Percentiles rank a stretch among this genome's conserved stretches.
Conservation (phyloP, 129 eudicot species). For the Calendula officinalis region DNA sequence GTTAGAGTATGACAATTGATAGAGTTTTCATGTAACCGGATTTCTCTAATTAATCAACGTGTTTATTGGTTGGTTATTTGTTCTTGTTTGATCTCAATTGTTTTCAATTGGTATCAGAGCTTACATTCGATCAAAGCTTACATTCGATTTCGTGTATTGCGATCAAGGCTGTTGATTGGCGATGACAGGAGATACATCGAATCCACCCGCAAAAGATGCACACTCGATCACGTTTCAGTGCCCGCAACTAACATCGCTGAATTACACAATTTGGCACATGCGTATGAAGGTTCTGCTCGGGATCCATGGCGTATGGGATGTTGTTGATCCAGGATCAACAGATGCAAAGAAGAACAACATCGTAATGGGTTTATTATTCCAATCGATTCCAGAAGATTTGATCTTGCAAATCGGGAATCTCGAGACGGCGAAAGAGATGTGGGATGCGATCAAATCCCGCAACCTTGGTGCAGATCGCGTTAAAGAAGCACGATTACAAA, state of each 20-base stretch:
- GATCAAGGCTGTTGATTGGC: background rate
- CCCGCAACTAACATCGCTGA: background rate
- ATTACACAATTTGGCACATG: too few species aligned
- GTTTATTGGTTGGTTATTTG: too few species aligned
- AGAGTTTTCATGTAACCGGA: too few species aligned
- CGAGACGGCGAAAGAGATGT: too few species aligned
- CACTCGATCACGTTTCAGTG: background rate
- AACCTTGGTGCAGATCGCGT: too few species aligned
- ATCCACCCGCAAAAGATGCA: background rate
- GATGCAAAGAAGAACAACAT: background rate
- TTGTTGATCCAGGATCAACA: background rate
- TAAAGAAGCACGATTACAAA: too few species aligned
- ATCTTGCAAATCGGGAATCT: too few species aligned
- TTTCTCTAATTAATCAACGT: too few species aligned
- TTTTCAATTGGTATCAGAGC: conserved; percentile 6
- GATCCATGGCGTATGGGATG: background rate
- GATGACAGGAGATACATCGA: background rate
- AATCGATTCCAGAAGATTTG: background rate
- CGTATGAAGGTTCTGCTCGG: background rate
- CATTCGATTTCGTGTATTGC: background rate
- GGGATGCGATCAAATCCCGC: too few species aligned
- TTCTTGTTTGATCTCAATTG: background rate
- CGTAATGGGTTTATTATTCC: background rate
- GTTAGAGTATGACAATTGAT: too few species aligned
- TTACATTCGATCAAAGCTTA: background rate